Evolutionary conservation across 2,329 filamentous ascomycete genomes (phyloP), one percentile per base, ranked within the genome.

Genomic region (Sarocladium oryzae): DNA sequence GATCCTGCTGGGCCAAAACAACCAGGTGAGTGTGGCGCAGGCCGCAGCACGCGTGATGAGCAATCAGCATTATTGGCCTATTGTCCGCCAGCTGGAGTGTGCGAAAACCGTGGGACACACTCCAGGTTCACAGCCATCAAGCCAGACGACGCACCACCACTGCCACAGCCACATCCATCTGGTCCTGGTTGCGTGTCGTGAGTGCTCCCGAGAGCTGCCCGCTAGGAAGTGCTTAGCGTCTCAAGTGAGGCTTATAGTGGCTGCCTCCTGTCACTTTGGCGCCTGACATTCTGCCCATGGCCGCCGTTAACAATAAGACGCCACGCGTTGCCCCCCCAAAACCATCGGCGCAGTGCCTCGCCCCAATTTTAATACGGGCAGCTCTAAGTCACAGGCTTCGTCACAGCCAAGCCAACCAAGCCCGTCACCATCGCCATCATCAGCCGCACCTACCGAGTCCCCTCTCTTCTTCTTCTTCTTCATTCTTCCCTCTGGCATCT

Each of bases 261-360:
- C 18, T 40, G 33, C 18, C 36, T 40, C 16, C 36, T 40, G 36
- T 40, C 36, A 40, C 36, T 40, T 21, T 40, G 21, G n/a, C 18
- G n/a, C 18, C 16, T 18, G 33, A 16, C 16, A 40, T 6, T 36
- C 33, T n/a, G 10, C 10, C n/a, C 8, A 32, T 32, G 15, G 30
- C 30, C 8, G 15, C 30, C 30, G 35, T 37, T 23, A 20, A n/a
- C 16, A 7, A 4, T 23, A n/a, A 23, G 43, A 48, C 43, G 43
- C 32, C 43, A 48, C 43, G 43, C 43, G 43, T 48, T 48, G 43
- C 43, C 43, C 43, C 43, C 43, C 26, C 26, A 32, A 40, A 33
- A 26, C n/a, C 37, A 20, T 10, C 37, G 13, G 21, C 40, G 7
- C 21, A 43, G 40, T 43, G 40, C 21, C 40, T 28, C 4, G 43